Evolutionary conservation across 495 filamentous ascomycete species (phyloP).

Genomic region (Hypomontagnella monticulosa): DNA sequence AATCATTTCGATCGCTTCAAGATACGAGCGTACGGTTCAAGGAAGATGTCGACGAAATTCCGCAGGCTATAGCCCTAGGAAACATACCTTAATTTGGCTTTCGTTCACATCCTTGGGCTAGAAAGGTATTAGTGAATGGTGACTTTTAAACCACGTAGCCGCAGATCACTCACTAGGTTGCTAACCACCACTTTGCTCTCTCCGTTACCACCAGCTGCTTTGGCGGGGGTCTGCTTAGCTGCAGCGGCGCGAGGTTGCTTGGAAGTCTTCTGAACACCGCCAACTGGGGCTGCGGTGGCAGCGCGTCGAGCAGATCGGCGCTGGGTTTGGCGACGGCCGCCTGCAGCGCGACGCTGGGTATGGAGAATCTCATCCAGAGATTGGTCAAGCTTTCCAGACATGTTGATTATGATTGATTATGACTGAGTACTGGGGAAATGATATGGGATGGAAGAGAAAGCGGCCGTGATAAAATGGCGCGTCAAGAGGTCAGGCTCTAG

Average conservation of each 20-base stretch:
- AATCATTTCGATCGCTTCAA: conserved; percentile 51
- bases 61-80: conserved; percentile 65
- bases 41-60: conserved; percentile 64
- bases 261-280: conserved; percentile 85
- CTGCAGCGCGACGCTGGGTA: conserved; percentile 67
- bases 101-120: conserved; percentile 96
- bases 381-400: conserved; percentile 94
- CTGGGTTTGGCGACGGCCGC: conserved; percentile 62
- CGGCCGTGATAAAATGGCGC: conserved; percentile 17
- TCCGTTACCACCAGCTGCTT: conserved; percentile 63
- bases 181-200: conserved; percentile 98
- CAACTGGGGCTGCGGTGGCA: conserved; percentile 71
- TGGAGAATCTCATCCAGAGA: conserved; percentile 96
- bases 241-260: conserved; percentile 66
- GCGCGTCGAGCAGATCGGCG: conserved; percentile 61
- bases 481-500: conserved; percentile 31
- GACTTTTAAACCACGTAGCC: background rate
- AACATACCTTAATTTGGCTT: conserved; percentile 99
- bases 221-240: conserved; percentile 70
- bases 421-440: conserved; percentile 29
- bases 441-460: conserved; percentile 29
- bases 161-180: conserved; percentile 81
- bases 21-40: conserved; percentile 52
- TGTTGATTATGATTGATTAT: conserved; percentile 56
- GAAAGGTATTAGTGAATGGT: conserved; percentile 58